phyloP scores from a whole-genome alignment of 2,329 filamentous ascomycete species.

The Verticillium albo-atrum region DNA sequence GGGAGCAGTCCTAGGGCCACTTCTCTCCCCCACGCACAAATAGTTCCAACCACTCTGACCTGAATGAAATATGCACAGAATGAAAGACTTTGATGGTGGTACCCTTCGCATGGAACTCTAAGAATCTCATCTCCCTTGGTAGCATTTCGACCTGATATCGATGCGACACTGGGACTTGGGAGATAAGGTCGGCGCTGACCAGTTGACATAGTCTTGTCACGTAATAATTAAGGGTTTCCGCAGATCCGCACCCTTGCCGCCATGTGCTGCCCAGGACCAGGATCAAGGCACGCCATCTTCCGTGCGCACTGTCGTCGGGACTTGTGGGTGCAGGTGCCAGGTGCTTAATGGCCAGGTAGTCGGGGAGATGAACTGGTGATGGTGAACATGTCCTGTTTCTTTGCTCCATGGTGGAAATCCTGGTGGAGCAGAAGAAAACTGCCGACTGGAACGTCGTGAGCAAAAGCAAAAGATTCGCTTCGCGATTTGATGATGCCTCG shows the following conservation, averaged over 20 bases:
- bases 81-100: neutral
- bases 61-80: neutral
- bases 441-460: neutral
- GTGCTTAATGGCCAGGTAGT: neutral
- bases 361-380: too few relatives aligned
- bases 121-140: neutral
- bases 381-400: too few relatives aligned
- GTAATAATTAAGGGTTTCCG: neutral
- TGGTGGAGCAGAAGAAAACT: neutral
- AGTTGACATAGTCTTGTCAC: neutral
- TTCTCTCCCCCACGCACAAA: neutral
- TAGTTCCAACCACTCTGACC: neutral
- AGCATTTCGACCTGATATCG: neutral
- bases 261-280: neutral
- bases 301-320: neutral
- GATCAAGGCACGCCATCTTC: neutral
- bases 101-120: neutral
- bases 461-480: neutral
- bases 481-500: conserved; percentile 5
- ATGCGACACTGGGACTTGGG: neutral
- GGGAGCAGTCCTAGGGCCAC: neutral
- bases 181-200: neutral
- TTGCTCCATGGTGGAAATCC: too few relatives aligned
- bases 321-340: neutral
- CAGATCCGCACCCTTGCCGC: neutral